phyloP scores from a whole-genome alignment of 192 early-diverging fungal species.

The Phycomyces nitens region DNA sequence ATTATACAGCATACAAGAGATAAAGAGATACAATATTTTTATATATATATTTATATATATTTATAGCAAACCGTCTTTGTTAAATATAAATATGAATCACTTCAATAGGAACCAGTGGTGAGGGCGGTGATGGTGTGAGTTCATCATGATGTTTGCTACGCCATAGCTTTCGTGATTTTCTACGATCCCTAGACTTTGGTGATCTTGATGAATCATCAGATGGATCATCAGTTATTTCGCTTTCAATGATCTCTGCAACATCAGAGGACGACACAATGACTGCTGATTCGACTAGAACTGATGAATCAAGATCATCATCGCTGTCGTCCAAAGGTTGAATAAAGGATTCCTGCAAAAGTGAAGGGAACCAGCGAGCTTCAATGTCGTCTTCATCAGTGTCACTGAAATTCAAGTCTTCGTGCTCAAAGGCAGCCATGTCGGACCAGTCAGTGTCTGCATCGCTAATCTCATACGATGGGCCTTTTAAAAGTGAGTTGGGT shows the following conservation, averaged over 20 bases:
- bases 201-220: not conserved
- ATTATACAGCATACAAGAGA: too few relatives aligned
- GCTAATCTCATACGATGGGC: slow-evolving; percentile 2
- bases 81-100: slow-evolving; percentile 6
- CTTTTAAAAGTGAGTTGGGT: not conserved
- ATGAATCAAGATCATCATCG: not conserved
- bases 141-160: not conserved
- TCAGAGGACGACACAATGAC: not conserved
- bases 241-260: not conserved
- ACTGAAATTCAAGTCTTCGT: not conserved
- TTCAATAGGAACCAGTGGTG: not conserved
- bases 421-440: not conserved
- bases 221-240: not conserved
- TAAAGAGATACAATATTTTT: too few relatives aligned
- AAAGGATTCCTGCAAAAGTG: slow-evolving; percentile 4
- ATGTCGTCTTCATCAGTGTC: slow-evolving; percentile 15
- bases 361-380: slow-evolving; percentile 16
- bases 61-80: not conserved
- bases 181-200: too few relatives aligned
- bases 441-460: slow-evolving; percentile 8
- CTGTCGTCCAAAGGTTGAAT: slow-evolving; percentile 12
- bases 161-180: too few relatives aligned
- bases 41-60: too few relatives aligned
- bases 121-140: not conserved
- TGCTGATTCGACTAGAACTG: not conserved